A percentile compares a stretch with the other conserved stretches of the same genome.
These are phyloP conservation scores for Penicillium samsonianum DNA, from an alignment of 495 filamentous ascomycete genomes.

Conservation along the genomic window DNA sequence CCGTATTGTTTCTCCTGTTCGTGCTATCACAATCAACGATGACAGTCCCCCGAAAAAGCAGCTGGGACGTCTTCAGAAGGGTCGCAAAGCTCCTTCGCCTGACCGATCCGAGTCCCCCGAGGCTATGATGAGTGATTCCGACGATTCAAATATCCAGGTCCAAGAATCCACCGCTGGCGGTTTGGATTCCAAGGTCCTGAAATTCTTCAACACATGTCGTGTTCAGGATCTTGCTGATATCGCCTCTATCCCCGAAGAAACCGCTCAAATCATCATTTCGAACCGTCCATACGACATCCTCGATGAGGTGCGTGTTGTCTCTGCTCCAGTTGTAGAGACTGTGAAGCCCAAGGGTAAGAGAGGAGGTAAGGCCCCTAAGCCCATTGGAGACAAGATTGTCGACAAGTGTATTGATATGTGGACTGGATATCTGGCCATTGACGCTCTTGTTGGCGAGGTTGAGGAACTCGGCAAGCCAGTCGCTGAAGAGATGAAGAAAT, in stretches of 20 bases:
- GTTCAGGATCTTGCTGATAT: constrained; percentile 74
- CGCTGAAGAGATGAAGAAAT: constrained; percentile 67
- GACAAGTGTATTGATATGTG: constrained; percentile 72
- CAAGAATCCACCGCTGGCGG: constrained; percentile 40
- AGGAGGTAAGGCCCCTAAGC: constrained; percentile 51
- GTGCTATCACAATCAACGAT: constrained; percentile 28
- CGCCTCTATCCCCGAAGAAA: constrained; percentile 65
- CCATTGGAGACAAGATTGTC: constrained; percentile 71
- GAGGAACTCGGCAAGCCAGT: constrained; percentile 68
- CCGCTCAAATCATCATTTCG: constrained; percentile 63
- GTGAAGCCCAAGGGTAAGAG: constrained; percentile 48
- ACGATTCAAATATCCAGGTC: constrained; percentile 59
- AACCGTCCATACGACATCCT: constrained; percentile 69
- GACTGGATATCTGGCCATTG: constrained; percentile 74
- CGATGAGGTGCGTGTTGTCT: constrained; percentile 62
- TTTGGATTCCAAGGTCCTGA: constrained; percentile 62
- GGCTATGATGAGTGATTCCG: constrained; percentile 45
- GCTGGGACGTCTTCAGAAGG: constrained; percentile 56
- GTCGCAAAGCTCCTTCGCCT: constrained; percentile 52
- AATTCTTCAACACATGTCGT: constrained; percentile 81
- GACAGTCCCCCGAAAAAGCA: constrained; percentile 43
- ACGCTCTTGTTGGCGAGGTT: constrained; percentile 72
- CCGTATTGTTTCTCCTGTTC: constrained; percentile 3
- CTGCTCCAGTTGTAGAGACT: constrained; percentile 44
- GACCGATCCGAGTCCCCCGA: constrained; percentile 41